Percentiles rank a stretch among this genome's conserved stretches.
Conservation (phyloP, 441 rosid genomes). For the Populus trichocarpa region DNA sequence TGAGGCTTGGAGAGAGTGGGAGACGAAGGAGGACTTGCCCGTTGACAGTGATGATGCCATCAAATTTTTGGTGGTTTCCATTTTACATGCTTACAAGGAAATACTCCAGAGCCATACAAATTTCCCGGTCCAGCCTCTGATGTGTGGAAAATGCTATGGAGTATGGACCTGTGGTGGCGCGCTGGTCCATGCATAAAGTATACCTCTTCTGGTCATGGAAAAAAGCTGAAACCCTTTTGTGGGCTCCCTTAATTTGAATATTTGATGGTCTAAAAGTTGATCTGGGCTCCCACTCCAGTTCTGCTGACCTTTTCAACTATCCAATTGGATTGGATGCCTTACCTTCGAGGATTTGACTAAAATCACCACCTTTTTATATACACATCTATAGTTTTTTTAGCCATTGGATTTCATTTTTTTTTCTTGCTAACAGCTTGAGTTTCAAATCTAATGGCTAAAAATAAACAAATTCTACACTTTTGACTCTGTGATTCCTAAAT, state of each 20-base stretch:
- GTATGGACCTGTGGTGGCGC: neutral
- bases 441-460: too few species aligned
- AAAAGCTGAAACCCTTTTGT: neutral
- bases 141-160: neutral
- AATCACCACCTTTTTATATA: neutral
- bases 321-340: neutral
- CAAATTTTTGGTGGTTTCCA: slow-evolving; percentile 24
- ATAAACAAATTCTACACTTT: too few species aligned
- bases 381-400: too few species aligned
- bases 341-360: neutral
- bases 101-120: slow-evolving; percentile 13
- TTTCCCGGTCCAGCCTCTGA: neutral
- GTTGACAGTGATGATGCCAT: neutral
- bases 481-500: too few species aligned
- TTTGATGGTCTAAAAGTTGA: neutral
- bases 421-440: too few species aligned
- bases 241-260: neutral
- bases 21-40: neutral
- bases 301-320: neutral
- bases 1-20: neutral
- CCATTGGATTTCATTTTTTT: too few species aligned
- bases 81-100: neutral
- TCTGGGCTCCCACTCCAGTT: neutral
- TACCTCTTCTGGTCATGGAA: neutral
- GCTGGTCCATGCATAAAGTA: neutral